Conservation (phyloP, 2,329 filamentous ascomycete species). For the Colletotrichum navitas region DNA sequence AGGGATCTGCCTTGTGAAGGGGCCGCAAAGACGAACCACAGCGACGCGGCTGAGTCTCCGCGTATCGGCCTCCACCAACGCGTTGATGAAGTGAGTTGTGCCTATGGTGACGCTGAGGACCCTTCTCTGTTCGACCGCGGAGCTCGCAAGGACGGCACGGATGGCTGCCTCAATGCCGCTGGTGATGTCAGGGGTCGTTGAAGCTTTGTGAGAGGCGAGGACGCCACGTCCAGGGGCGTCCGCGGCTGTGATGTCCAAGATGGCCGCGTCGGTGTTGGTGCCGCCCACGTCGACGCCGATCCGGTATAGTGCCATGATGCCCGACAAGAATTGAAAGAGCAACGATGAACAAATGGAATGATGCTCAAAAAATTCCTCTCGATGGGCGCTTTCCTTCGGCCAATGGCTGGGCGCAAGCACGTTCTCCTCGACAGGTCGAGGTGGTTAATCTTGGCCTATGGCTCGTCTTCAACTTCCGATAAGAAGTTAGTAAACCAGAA, state of each 20-base stretch:
- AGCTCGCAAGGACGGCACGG: conserved; percentile 55
- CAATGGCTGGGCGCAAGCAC: too few species aligned
- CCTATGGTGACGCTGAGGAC: conserved; percentile 64
- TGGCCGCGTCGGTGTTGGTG: conserved; percentile 59
- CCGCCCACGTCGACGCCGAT: conserved; percentile 59
- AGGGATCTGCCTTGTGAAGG: conserved; percentile 58
- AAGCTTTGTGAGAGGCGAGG: conserved; percentile 61
- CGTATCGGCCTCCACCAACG: conserved; percentile 60
- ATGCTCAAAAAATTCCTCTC: too few species aligned
- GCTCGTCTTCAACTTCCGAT: too few species aligned
- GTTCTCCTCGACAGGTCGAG: too few species aligned
- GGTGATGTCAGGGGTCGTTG: conserved; percentile 64
- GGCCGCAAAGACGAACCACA: conserved; percentile 60
- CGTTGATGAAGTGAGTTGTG: conserved; percentile 64
- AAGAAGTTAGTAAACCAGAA: too few species aligned
- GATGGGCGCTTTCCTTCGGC: too few species aligned
- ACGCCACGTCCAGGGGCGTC: conserved; percentile 55
- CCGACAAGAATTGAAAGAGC: too few species aligned
- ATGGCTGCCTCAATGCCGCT: conserved; percentile 63
- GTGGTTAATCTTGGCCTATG: too few species aligned
- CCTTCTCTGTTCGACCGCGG: conserved; percentile 52
- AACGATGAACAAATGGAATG: too few species aligned
- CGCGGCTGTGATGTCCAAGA: conserved; percentile 56
- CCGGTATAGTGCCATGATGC: conserved; percentile 55
- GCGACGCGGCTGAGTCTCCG: conserved; percentile 59